Percentiles rank a stretch among this genome's conserved stretches.
phyloP scores from a whole-genome alignment of 2,329 filamentous ascomycete genomes.

The Aspergillus puulaauensis region DNA sequence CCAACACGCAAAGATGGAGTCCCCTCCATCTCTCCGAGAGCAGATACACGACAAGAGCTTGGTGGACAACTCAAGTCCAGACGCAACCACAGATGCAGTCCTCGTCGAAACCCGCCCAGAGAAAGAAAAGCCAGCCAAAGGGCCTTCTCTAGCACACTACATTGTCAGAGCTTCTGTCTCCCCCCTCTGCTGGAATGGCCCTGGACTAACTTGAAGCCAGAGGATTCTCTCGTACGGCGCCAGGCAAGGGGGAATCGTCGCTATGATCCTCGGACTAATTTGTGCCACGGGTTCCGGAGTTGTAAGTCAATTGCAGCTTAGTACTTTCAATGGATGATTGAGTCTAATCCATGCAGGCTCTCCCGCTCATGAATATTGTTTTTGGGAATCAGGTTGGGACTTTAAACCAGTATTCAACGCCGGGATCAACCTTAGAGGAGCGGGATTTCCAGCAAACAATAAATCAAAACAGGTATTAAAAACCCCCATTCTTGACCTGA shows the following conservation, averaged over 20 bases:
- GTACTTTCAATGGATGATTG: background rate
- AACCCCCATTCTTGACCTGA: conserved; percentile 30
- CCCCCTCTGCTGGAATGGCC: background rate
- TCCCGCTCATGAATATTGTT: conserved; percentile 59
- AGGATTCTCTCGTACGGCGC: conserved; percentile 19
- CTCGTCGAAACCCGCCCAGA: too few species aligned
- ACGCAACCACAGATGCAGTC: too few species aligned
- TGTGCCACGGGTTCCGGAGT: conserved; percentile 26
- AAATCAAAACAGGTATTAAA: conserved; percentile 36
- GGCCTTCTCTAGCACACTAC: too few species aligned
- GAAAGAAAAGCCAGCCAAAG: too few species aligned
- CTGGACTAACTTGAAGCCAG: background rate
- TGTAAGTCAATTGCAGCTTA: conserved; percentile 11
- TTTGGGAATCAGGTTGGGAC: conserved; percentile 57
- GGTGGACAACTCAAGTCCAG: too few species aligned
- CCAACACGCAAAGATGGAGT: too few species aligned
- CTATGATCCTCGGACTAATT: conserved; percentile 12
- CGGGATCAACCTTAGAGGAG: conserved; percentile 40
- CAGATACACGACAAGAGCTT: too few species aligned
- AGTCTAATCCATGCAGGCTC: conserved; percentile 9
- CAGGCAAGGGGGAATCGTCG: conserved; percentile 12
- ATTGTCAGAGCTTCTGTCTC: too few species aligned
- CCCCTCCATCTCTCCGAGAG: too few species aligned
- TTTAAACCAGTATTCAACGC: conserved; percentile 58
- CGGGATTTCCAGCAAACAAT: conserved; percentile 52